Evolutionary conservation across 306 rosid genomes (phyloP), one percentile per base, ranked within the genome.

Genomic region (Inga oerstediana): DNA sequence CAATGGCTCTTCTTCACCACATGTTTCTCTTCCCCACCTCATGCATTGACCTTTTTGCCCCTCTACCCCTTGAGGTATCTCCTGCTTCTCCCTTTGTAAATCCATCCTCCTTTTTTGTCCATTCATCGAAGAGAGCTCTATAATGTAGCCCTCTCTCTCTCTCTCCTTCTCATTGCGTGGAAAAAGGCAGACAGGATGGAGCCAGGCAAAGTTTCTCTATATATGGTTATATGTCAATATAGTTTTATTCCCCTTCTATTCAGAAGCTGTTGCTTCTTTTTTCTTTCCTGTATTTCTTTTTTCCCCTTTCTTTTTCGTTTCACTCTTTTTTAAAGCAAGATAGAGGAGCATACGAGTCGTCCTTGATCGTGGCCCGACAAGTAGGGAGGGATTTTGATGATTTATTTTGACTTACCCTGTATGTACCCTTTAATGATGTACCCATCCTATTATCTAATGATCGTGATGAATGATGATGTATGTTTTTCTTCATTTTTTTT

Each of bases 181-280:
- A 74, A 62, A 84, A 91, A 82, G 93, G 93, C 95, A 91, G 86
- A 89, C 95, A 91, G 93, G 88, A 82, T 79, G 88, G 89, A 89
- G 95, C 95, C 95, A 91, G 93, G 95, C 95, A 91, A 74, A 56
- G 39, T 81, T n/a, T 64, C 39, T 64, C 19, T 64, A 12, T 64
- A 64, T 64, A 64, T 64, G 27, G 78, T 73, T 74, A 52, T 75
- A 34, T 74, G 62, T 46, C 74, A 17, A 49, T 81, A 75, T 85
- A 58, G 69, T 24, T 74, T 85, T 5, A 27, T 34, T 79, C 41
- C 79, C 24, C 16, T 48, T 74, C 17, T 78, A 45, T 71, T 68
- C 86, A 82, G 83, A 81, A 71, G 68, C 78, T 82, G 37, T 24
- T 24, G 51, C 56, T 70, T 61, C 59, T 10, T 22, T 24, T 41